Percentiles rank a stretch among this genome's conserved stretches.
These are phyloP conservation scores for Centaurea solstitialis DNA, from an alignment of 129 eudicot genomes.

Conservation along the genomic window DNA sequence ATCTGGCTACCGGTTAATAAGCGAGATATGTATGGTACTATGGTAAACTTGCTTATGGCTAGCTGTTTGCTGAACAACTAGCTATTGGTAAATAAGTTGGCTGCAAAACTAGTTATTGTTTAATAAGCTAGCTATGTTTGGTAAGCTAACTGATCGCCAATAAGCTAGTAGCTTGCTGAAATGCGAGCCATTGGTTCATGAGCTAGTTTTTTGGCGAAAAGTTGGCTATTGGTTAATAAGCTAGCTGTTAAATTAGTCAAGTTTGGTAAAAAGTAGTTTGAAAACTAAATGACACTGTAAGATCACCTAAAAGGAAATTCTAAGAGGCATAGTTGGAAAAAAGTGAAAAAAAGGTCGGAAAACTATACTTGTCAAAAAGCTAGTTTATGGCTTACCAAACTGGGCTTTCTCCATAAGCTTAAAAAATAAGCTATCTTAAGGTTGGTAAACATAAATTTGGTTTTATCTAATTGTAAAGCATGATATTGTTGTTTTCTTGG, in stretches of 20 bases:
- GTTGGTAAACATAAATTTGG: background rate
- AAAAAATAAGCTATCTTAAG: background rate
- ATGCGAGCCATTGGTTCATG: background rate
- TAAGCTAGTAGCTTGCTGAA: background rate
- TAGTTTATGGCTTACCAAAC: background rate
- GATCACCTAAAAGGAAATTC: background rate
- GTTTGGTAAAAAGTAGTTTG: background rate
- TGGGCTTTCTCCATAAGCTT: background rate
- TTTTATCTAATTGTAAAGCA: background rate
- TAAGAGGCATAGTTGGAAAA: background rate
- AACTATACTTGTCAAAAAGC: background rate
- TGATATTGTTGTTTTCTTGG: slow-evolving; percentile 19
- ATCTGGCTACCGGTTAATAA: background rate
- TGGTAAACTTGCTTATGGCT: too few relatives aligned
- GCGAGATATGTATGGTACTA: background rate
- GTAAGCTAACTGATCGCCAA: too few relatives aligned
- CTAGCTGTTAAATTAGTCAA: background rate
- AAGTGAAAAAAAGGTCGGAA: background rate
- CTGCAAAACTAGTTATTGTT: too few relatives aligned
- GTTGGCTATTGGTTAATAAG: background rate
- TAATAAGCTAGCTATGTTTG: background rate
- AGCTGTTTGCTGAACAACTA: background rate
- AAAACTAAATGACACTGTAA: background rate
- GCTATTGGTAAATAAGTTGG: background rate
- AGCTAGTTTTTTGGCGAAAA: background rate